Conservation (phyloP, 371 early-diverging fungal genomes). For the Sporodiniella umbellata region DNA sequence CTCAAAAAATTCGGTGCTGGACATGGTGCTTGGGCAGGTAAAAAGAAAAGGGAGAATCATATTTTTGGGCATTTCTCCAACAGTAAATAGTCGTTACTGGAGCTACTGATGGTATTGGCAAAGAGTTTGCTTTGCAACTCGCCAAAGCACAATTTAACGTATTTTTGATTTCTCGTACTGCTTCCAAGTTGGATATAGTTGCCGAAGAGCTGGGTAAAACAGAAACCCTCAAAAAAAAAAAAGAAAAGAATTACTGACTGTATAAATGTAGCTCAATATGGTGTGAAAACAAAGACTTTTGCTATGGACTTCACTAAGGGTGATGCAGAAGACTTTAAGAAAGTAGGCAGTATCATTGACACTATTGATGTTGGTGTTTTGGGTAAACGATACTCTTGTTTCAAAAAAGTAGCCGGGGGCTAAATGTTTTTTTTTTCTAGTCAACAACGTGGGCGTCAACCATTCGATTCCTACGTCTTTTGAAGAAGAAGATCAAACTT, state of each 20-base stretch:
- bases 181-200: constrained; percentile 79
- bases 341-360: constrained; percentile 55
- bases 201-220: constrained; percentile 68
- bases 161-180: constrained; percentile 85
- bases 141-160: constrained; percentile 87
- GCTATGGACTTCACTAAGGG: constrained; percentile 85
- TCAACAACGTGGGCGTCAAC: constrained; percentile 94
- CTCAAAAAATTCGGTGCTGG: constrained; percentile 82
- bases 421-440: constrained; percentile 33
- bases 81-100: constrained; percentile 83
- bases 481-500: constrained; percentile 68
- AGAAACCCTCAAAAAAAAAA: neutral
- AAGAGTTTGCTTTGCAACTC: constrained; percentile 89
- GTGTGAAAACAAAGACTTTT: constrained; percentile 67
- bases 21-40: constrained; percentile 84
- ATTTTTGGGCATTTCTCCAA: neutral
- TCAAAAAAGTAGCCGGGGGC: neutral
- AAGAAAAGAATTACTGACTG: neutral
- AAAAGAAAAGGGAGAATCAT: neutral
- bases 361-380: constrained; percentile 68
- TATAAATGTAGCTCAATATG: constrained; percentile 37
- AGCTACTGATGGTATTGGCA: constrained; percentile 97
- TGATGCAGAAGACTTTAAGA: constrained; percentile 61
- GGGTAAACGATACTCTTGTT: constrained; percentile 31
- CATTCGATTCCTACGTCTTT: constrained; percentile 86